phyloP scores from a whole-genome alignment of 192 early-diverging fungal species.

The Physocladia obscura region DNA sequence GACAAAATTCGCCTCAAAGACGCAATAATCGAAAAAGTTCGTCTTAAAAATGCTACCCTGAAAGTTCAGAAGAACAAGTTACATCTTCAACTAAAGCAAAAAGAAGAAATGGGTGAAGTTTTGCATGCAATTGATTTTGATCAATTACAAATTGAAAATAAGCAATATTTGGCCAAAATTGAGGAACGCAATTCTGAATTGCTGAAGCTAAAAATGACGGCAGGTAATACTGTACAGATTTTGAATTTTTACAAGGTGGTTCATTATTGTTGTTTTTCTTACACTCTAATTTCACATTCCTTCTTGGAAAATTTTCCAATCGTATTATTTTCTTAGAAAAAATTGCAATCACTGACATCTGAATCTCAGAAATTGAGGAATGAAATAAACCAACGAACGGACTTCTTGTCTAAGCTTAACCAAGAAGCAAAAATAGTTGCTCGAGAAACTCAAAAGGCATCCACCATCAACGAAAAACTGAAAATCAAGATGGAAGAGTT shows the following conservation, averaged over 20 bases:
- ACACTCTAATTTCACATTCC: neutral
- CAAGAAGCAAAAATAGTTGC: slow-evolving; percentile 44
- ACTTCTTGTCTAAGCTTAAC: slow-evolving; percentile 48
- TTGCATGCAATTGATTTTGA: slow-evolving; percentile 68
- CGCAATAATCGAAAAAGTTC: slow-evolving; percentile 59
- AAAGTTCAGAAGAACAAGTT: slow-evolving; percentile 66
- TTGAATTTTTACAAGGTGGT: slow-evolving; percentile 58
- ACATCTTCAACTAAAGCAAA: slow-evolving; percentile 63
- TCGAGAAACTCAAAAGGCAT: slow-evolving; percentile 42
- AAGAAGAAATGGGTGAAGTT: slow-evolving; percentile 70
- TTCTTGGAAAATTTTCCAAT: neutral
- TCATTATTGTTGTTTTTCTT: neutral
- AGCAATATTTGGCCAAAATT: slow-evolving; percentile 64
- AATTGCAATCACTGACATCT: slow-evolving; percentile 43
- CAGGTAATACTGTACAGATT: slow-evolving; percentile 60
- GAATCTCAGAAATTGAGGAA: slow-evolving; percentile 41
- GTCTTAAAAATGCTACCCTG: slow-evolving; percentile 60
- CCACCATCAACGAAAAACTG: slow-evolving; percentile 34
- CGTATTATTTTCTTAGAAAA: slow-evolving; percentile 36
- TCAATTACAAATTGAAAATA: slow-evolving; percentile 67
- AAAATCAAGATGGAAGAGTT: slow-evolving; percentile 48
- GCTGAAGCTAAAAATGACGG: slow-evolving; percentile 65
- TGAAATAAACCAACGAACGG: slow-evolving; percentile 50
- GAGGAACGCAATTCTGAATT: slow-evolving; percentile 62
- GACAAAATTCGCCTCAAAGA: slow-evolving; percentile 57